Evolutionary conservation across 805 yeast genomes (phyloP), one percentile per base, ranked within the genome.

Genomic region (Lachancea cidri): DNA sequence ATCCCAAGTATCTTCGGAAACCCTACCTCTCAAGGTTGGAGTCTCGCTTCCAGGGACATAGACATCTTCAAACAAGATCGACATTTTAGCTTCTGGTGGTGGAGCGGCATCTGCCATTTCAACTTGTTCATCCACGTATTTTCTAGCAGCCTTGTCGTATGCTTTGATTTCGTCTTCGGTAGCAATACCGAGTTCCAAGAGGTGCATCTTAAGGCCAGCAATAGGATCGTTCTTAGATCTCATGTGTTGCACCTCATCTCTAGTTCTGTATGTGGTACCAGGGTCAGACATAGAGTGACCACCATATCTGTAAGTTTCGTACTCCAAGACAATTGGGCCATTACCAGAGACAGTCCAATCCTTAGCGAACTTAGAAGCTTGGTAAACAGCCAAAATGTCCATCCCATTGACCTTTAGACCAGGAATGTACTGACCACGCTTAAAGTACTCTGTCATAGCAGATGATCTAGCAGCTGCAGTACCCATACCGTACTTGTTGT

Each of bases 281-380:
- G 98, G 98, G 73, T 93, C 98, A 55, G 98, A 91, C 98, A 93
- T 93, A 56, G 98, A 93, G 81, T 93, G 98, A 69, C 98, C 98
- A 76, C 98, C 98, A 68, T 93, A 93, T 78, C 98, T 85, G 75
- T 93, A 93, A 57, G 98, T 93, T 75, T 89, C 97, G 72, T 84
- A 93, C 76, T 93, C 98, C 55, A 93, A 64, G 41, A 93, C 96
- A 55, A 93, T 71, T 51, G 98, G 98, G 52, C 98, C 98, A 62
- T 91, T 89, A 62, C 96, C 96, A 47, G 81, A 72, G 48, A 84
- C 75, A 67, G 86, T 75, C 96, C 95, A 93, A 69, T 91, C 96
- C 74, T 88, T 89, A 62, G 98, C 98, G 60, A 86, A 93, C 71
- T 83, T 86, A 57, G 96, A 85, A 48, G 95, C 98, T 70, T 85